A percentile compares a stretch with the other conserved stretches of the same genome.
Evolutionary conservation across 1,284 basidiomycete genomes (phyloP).

Genomic region (Sparassis latifolia): DNA sequence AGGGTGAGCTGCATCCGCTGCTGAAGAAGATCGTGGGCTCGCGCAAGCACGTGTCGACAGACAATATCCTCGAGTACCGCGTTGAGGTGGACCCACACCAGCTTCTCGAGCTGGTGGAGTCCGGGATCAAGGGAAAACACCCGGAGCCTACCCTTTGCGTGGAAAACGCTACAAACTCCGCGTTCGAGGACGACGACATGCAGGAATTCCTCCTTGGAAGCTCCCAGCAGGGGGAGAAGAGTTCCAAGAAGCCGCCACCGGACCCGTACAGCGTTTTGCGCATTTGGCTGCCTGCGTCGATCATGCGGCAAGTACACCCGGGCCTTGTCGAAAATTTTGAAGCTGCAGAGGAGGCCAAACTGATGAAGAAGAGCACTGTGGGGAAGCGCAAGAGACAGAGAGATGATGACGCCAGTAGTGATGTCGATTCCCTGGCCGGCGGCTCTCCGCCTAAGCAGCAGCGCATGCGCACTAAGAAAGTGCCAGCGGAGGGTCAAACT

Average conservation of each 20-base stretch:
- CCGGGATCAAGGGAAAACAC: slow-evolving; percentile 34
- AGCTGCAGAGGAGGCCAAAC: slow-evolving; percentile 11
- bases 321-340: slow-evolving; percentile 30
- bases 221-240: slow-evolving; percentile 8
- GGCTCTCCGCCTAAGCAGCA: neutral
- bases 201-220: neutral
- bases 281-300: slow-evolving; percentile 36
- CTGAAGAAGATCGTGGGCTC: slow-evolving; percentile 40
- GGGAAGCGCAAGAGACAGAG: slow-evolving; percentile 10
- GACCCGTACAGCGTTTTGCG: slow-evolving; percentile 27
- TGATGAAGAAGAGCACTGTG: slow-evolving; percentile 11
- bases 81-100: slow-evolving; percentile 35
- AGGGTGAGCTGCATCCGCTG: slow-evolving; percentile 27
- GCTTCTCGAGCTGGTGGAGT: slow-evolving; percentile 30
- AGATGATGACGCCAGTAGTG: neutral
- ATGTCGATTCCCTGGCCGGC: neutral
- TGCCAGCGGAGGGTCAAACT: neutral
- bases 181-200: slow-evolving; percentile 9
- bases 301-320: slow-evolving; percentile 41
- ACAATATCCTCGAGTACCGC: slow-evolving; percentile 55
- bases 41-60: slow-evolving; percentile 58
- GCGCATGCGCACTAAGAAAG: too few relatives aligned
- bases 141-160: slow-evolving; percentile 13
- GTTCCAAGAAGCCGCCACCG: slow-evolving; percentile 19
- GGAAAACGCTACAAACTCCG: slow-evolving; percentile 4